These are phyloP conservation scores for Oryza meyeriana DNA, from an alignment of 176 grass and related monocot genomes.

Conservation along the genomic window DNA sequence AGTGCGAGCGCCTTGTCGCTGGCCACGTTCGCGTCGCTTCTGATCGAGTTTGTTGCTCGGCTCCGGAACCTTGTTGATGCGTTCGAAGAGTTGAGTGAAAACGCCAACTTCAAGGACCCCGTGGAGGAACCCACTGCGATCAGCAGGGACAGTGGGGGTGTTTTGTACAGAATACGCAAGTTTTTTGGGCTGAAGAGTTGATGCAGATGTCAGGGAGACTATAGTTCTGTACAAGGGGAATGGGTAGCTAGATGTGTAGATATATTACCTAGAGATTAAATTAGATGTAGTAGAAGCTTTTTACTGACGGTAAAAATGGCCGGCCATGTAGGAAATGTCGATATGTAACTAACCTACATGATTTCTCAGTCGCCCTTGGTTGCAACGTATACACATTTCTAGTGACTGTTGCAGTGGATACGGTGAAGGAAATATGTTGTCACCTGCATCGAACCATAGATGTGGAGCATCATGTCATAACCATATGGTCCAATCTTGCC, in stretches of 20 bases:
- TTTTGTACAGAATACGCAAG: slow-evolving; percentile 31
- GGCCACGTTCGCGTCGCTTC: slow-evolving; percentile 86
- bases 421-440: not conserved
- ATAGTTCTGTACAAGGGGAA: not conserved
- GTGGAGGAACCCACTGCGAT: slow-evolving; percentile 48
- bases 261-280: not conserved
- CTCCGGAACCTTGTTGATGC: slow-evolving; percentile 78
- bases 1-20: slow-evolving; percentile 86
- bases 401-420: not conserved
- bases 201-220: not conserved
- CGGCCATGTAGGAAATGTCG: not conserved
- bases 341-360: not conserved
- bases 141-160: slow-evolving; percentile 3
- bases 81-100: slow-evolving; percentile 68
- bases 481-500: not conserved
- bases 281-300: not conserved
- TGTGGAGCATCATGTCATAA: not conserved
- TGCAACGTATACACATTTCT: too few species aligned
- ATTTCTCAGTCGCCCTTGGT: not conserved
- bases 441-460: not conserved
- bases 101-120: slow-evolving; percentile 67
- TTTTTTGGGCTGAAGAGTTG: slow-evolving; percentile 35
- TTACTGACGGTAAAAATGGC: not conserved
- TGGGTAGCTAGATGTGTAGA: not conserved
- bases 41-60: slow-evolving; percentile 86